These are phyloP conservation scores for Trichoderma guizhouense DNA, from an alignment of 2,329 filamentous ascomycete genomes.

Conservation along the genomic window DNA sequence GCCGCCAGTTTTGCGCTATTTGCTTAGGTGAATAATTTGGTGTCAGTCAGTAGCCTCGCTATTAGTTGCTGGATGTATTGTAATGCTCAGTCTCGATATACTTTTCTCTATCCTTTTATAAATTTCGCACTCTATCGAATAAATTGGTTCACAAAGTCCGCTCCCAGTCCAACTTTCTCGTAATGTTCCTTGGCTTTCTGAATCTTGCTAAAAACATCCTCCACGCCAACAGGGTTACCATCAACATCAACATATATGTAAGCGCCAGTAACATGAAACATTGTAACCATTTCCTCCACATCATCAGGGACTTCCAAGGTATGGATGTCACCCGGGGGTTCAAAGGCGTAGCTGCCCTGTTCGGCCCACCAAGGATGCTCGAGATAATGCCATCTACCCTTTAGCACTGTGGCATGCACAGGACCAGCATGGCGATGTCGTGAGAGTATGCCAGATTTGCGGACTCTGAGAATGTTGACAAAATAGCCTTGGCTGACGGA, in stretches of 20 bases:
- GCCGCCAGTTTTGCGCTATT: background rate
- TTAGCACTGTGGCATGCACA: background rate
- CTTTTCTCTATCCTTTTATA: background rate
- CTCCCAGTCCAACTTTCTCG: background rate
- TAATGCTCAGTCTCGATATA: background rate
- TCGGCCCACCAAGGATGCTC: background rate
- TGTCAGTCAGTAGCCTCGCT: background rate
- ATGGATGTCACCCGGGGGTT: background rate
- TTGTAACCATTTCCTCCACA: background rate
- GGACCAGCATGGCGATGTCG: background rate
- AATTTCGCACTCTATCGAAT: background rate
- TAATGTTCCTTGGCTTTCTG: background rate
- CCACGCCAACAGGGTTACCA: background rate
- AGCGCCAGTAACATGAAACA: constrained; percentile 1
- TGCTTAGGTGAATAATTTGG: background rate
- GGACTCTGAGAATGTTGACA: background rate
- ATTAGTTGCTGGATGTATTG: background rate
- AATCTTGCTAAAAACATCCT: background rate
- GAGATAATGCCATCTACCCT: background rate
- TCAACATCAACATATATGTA: background rate
- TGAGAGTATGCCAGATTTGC: background rate
- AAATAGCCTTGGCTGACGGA: background rate
- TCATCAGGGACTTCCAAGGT: background rate
- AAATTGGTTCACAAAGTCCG: background rate
- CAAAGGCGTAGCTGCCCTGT: background rate